Conservation (phyloP, 2,329 filamentous ascomycete genomes). For the Penicillium thymicola region DNA sequence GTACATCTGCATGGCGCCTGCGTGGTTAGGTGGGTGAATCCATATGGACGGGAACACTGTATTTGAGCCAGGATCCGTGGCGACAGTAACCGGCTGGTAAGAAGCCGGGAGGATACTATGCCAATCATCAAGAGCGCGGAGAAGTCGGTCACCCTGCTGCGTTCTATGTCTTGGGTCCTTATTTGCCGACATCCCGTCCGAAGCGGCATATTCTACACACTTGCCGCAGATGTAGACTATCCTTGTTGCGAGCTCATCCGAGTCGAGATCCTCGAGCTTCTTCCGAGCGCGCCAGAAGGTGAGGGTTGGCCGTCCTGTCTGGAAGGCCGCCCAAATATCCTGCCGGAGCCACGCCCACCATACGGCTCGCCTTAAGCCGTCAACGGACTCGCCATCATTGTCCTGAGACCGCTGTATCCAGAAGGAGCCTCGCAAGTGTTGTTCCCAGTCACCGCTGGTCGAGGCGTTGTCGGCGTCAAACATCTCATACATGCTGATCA, state of each 20-base stretch:
- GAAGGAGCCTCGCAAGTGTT: constrained; percentile 61
- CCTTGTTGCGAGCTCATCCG: constrained; percentile 52
- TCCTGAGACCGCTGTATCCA: constrained; percentile 61
- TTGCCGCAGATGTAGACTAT: constrained; percentile 52
- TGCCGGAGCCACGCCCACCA: constrained; percentile 66
- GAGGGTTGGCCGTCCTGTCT: constrained; percentile 53
- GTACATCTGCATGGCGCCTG: constrained; percentile 51
- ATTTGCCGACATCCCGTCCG: constrained; percentile 42
- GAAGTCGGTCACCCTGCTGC: constrained; percentile 43
- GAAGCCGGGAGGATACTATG: constrained; percentile 38
- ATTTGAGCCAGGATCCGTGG: constrained; percentile 19
- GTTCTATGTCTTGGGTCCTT: constrained; percentile 44
- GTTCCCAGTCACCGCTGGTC: constrained; percentile 54
- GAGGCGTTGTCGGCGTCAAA: constrained; percentile 46
- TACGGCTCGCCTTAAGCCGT: constrained; percentile 53
- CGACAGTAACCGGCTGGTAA: constrained; percentile 40
- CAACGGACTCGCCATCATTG: constrained; percentile 55
- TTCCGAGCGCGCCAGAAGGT: constrained; percentile 57
- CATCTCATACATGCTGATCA: constrained; percentile 64
- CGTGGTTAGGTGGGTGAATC: constrained; percentile 49
- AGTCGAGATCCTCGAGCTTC: constrained; percentile 45
- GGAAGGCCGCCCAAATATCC: constrained; percentile 62
- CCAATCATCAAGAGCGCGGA: constrained; percentile 51
- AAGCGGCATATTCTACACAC: constrained; percentile 54
- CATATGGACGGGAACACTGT: constrained; percentile 43